A percentile compares a stretch with the other conserved stretches of the same genome.
phyloP scores from a whole-genome alignment of 2,329 filamentous ascomycete genomes.

The Neonectria faginata region DNA sequence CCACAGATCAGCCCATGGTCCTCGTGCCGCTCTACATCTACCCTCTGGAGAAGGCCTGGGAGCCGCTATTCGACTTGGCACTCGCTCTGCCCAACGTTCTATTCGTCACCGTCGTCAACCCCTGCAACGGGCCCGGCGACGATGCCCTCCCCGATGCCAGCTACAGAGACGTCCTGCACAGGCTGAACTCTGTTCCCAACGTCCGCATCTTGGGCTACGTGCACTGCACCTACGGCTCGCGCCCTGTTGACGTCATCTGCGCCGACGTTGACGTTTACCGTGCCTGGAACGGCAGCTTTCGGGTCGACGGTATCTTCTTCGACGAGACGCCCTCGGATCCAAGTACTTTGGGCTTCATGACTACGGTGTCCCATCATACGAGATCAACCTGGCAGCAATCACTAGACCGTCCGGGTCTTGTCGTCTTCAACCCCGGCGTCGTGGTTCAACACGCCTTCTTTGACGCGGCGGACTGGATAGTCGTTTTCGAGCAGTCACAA shows the following conservation, averaged over 20 bases:
- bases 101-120: constrained; percentile 32
- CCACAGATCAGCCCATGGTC: constrained; percentile 21
- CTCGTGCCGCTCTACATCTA: constrained; percentile 35
- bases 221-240: constrained; percentile 33
- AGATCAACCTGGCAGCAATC: constrained; percentile 25
- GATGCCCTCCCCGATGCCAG: constrained; percentile 29
- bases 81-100: constrained; percentile 21
- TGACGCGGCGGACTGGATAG: constrained; percentile 25
- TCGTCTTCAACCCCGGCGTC: constrained; percentile 30
- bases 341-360: constrained; percentile 4
- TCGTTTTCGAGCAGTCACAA: constrained; percentile 31
- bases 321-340: constrained; percentile 32
- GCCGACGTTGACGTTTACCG: constrained; percentile 27
- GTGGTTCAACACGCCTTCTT: constrained; percentile 26
- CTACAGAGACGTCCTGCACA: constrained; percentile 23
- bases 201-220: constrained; percentile 31
- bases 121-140: constrained; percentile 28
- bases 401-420: constrained; percentile 12
- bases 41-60: constrained; percentile 28
- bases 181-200: constrained; percentile 21
- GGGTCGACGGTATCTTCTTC: constrained; percentile 34
- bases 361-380: constrained; percentile 25
- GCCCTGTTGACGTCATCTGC: constrained; percentile 10
- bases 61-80: constrained; percentile 29
- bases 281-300: constrained; percentile 32